phyloP scores from a whole-genome alignment of 331 rosid genomes.

The Dryas integrifolia region DNA sequence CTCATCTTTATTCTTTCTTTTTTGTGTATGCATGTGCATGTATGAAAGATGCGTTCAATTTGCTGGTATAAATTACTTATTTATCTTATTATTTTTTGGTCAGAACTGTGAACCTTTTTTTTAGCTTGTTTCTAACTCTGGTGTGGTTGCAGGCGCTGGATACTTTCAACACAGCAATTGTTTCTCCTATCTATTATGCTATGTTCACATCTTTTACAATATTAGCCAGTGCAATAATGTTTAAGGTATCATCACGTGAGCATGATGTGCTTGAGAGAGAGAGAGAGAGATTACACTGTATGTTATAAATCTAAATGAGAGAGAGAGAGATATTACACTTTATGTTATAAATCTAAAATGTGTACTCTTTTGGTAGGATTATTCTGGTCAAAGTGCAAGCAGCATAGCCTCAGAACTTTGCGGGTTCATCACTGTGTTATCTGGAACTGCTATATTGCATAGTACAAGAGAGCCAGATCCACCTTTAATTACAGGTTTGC shows the following conservation, averaged over 20 bases:
- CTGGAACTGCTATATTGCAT: constrained; percentile 78
- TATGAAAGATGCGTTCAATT: neutral
- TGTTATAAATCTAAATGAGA: constrained; percentile 1
- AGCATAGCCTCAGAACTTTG: constrained; percentile 81
- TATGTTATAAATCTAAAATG: constrained; percentile 5
- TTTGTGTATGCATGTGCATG: neutral
- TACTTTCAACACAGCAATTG: constrained; percentile 77
- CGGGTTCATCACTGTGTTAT: constrained; percentile 78
- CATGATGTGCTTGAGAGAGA: constrained; percentile 9
- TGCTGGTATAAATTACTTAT: neutral
- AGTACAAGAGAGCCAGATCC: constrained; percentile 72
- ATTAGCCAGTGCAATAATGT: constrained; percentile 87
- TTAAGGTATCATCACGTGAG: constrained; percentile 53
- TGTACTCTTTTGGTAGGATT: constrained; percentile 53
- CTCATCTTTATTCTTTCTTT: neutral
- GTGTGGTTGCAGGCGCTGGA: constrained; percentile 64
- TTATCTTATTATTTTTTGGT: neutral
- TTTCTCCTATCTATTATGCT: constrained; percentile 90
- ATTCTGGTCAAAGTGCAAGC: constrained; percentile 84
- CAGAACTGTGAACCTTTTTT: neutral
- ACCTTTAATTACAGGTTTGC: constrained; percentile 54
- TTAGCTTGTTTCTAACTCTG: constrained; percentile 6
- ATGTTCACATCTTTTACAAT: constrained; percentile 87
- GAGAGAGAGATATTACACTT: constrained; percentile 8
- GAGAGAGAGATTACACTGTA: constrained; percentile 1